A percentile compares a stretch with the other conserved stretches of the same genome.
phyloP scores from a whole-genome alignment of 306 rosid species.

The Vicia villosa region DNA sequence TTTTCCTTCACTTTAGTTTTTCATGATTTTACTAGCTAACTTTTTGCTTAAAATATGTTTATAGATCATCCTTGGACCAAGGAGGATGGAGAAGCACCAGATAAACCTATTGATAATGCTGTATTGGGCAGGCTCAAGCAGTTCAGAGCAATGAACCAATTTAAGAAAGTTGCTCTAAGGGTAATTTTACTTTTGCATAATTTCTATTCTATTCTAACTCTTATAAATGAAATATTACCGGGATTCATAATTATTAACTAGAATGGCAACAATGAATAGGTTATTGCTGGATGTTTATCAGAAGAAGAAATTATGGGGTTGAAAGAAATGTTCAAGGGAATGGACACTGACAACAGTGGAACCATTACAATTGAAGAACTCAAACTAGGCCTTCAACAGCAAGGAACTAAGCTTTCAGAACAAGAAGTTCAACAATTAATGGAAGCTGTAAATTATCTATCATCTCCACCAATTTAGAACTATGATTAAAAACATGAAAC shows the following conservation, averaged over 20 bases:
- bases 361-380: slow-evolving; percentile 92
- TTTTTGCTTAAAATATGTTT: too few relatives aligned
- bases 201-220: not conserved
- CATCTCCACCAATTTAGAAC: not conserved
- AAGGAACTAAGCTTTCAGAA: slow-evolving; percentile 82
- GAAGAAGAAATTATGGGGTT: slow-evolving; percentile 94
- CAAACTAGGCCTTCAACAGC: slow-evolving; percentile 85
- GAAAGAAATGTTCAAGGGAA: slow-evolving; percentile 82
- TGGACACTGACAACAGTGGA: slow-evolving; percentile 90
- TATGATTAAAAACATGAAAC: not conserved
- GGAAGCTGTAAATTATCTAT: slow-evolving; percentile 70
- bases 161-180: slow-evolving; percentile 51
- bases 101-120: slow-evolving; percentile 48
- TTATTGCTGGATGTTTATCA: slow-evolving; percentile 89
- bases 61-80: slow-evolving; percentile 16
- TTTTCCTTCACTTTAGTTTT: not conserved
- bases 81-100: slow-evolving; percentile 32
- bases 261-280: slow-evolving; percentile 42
- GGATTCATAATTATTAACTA: not conserved
- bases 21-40: not conserved
- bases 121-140: slow-evolving; percentile 84
- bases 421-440: slow-evolving; percentile 75
- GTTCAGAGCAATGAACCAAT: slow-evolving; percentile 64
- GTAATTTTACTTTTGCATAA: slow-evolving; percentile 25
- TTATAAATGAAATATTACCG: not conserved